phyloP scores from a whole-genome alignment of 495 filamentous ascomycete species.

The Penicillium samsonianum region DNA sequence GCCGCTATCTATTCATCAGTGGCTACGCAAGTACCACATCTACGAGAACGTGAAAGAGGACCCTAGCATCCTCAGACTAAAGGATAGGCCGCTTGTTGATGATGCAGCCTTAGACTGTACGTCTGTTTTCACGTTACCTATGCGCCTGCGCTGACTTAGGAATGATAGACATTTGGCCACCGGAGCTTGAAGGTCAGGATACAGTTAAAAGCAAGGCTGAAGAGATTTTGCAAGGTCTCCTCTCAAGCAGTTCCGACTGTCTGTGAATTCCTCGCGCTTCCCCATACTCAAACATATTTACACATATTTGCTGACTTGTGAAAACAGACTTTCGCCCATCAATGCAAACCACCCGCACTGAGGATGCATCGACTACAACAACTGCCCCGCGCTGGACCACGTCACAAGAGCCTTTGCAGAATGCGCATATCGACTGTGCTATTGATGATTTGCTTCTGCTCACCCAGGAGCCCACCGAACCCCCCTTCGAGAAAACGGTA shows the following conservation, averaged over 20 bases:
- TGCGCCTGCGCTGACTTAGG: constrained; percentile 15
- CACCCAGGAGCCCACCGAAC: constrained; percentile 11
- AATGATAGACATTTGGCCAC: constrained; percentile 21
- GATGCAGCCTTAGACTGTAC: constrained; percentile 19
- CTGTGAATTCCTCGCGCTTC: constrained; percentile 2
- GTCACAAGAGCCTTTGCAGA: constrained; percentile 9
- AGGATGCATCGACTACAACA: no score
- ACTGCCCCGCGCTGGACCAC: no score
- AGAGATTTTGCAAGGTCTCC: constrained; percentile 7
- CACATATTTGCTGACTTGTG: constrained; percentile 13
- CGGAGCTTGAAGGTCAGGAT: constrained; percentile 6
- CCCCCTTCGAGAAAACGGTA: constrained; percentile 7
- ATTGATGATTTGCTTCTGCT: constrained; percentile 23
- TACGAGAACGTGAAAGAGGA: not conserved
- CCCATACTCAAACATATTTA: constrained; percentile 10
- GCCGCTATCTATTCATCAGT: constrained; percentile 16
- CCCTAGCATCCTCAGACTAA: constrained; percentile 13
- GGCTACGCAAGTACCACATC: constrained; percentile 12
- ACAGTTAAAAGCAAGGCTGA: not conserved
- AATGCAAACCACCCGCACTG: constrained; percentile 2
- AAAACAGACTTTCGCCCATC: constrained; percentile 15
- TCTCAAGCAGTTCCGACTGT: not conserved
- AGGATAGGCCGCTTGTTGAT: constrained; percentile 19
- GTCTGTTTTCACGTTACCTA: constrained; percentile 10
- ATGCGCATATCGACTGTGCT: not conserved